Percentiles rank a stretch among this genome's conserved stretches.
phyloP scores from a whole-genome alignment of 2,329 filamentous ascomycete genomes.

The Fonsecaea pedrosoi region DNA sequence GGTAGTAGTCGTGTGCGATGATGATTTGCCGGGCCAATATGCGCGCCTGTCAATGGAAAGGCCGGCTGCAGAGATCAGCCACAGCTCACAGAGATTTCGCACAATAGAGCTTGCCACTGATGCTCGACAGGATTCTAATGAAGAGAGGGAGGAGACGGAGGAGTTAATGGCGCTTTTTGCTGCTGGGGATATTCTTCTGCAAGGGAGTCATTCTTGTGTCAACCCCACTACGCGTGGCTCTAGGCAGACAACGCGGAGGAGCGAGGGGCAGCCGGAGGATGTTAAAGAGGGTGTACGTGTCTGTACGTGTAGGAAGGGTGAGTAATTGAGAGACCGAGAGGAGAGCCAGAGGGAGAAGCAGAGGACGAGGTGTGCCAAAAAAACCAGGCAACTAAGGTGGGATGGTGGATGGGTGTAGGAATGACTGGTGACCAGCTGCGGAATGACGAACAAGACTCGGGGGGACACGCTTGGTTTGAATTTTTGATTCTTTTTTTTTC shows the following conservation, averaged over 20 bases:
- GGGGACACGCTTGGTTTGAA: constrained; percentile 13
- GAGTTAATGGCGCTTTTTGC: constrained; percentile 24
- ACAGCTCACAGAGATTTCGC: neutral
- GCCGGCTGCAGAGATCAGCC: constrained; percentile 26
- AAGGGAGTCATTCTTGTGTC: constrained; percentile 26
- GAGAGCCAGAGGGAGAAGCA: constrained; percentile 6
- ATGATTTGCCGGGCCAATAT: constrained; percentile 30
- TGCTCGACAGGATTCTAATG: neutral
- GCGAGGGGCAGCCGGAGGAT: constrained; percentile 10
- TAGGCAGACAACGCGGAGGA: constrained; percentile 29
- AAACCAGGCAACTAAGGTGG: neutral
- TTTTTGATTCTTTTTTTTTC: neutral
- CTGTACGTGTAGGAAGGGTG: neutral
- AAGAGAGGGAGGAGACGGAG: constrained; percentile 16
- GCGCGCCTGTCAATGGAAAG: constrained; percentile 30
- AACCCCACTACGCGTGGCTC: constrained; percentile 27
- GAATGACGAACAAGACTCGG: constrained; percentile 31
- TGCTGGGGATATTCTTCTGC: constrained; percentile 28
- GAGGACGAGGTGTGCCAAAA: constrained; percentile 10
- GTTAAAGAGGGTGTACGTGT: neutral
- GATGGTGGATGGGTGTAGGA: constrained; percentile 16
- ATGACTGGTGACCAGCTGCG: constrained; percentile 24
- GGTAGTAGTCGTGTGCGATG: constrained; percentile 29
- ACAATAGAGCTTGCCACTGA: neutral
- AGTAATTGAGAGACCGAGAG: constrained; percentile 8